These are phyloP conservation scores for Metschnikowia peoriensis DNA, from an alignment of 805 yeast genomes.

Conservation along the genomic window DNA sequence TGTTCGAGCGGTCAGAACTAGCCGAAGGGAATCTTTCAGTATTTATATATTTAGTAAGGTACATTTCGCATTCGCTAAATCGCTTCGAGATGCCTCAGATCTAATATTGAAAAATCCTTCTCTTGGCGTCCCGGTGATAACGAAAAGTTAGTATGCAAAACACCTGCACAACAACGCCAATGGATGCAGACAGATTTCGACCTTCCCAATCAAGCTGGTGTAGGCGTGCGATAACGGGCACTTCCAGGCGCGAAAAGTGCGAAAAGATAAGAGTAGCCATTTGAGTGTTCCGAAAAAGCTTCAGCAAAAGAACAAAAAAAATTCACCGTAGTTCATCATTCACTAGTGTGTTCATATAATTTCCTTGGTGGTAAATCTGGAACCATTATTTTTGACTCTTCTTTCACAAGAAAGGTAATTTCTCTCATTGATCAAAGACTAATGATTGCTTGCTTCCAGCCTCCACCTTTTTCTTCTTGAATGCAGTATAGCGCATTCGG, in stretches of 20 bases:
- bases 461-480: neutral
- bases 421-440: neutral
- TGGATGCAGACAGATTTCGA: neutral
- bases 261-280: neutral
- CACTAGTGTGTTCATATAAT: too few species aligned
- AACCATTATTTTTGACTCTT: too few species aligned
- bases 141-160: neutral
- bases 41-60: neutral
- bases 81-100: neutral
- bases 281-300: neutral
- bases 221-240: constrained; percentile 3
- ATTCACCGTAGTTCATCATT: too few species aligned
- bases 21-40: neutral
- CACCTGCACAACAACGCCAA: neutral
- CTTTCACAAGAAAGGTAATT: too few species aligned
- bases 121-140: neutral
- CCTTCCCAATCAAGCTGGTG: constrained; percentile 4
- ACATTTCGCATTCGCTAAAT: neutral
- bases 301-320: too few species aligned
- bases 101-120: neutral
- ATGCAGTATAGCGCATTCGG: constrained; percentile 6
- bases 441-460: neutral
- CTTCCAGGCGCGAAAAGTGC: neutral
- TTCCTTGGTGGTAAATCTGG: too few species aligned
- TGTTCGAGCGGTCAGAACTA: neutral